phyloP scores from a whole-genome alignment of 192 early-diverging fungal species.

The Podila verticillata region DNA sequence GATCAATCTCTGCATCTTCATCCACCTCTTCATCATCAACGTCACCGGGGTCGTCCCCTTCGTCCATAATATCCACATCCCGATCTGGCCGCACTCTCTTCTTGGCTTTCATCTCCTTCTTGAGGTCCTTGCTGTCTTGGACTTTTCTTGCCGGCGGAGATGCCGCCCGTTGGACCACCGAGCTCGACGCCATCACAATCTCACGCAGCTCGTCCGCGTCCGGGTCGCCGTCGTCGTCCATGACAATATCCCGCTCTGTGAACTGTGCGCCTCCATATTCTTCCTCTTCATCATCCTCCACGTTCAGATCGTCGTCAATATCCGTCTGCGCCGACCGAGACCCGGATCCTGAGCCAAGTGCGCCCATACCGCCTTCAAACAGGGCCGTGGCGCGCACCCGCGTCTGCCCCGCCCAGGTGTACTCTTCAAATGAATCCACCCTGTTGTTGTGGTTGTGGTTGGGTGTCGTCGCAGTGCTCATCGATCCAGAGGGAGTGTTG shows the following conservation, averaged over 20 bases:
- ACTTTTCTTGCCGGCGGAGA: constrained; percentile 1
- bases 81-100: background rate
- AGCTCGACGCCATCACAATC: constrained; percentile 53
- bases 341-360: constrained; percentile 41
- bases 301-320: constrained; percentile 83
- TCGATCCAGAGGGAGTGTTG: constrained; percentile 17
- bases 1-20: constrained; percentile 43
- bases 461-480: constrained; percentile 6
- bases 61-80: constrained; percentile 35
- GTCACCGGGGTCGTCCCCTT: constrained; percentile 17
- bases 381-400: constrained; percentile 83
- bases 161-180: constrained; percentile 15
- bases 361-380: constrained; percentile 80
- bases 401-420: constrained; percentile 84
- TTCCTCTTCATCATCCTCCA: constrained; percentile 81
- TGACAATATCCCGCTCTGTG: constrained; percentile 73
- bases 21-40: constrained; percentile 25
- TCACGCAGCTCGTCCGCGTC: constrained; percentile 51
- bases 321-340: constrained; percentile 60
- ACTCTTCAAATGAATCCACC: constrained; percentile 70
- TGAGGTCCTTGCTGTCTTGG: constrained; percentile 9
- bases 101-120: constrained; percentile 17
- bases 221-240: constrained; percentile 49
- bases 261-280: constrained; percentile 81
- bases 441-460: constrained; percentile 12